phyloP scores from a whole-genome alignment of 148 eudicot genomes.

The Camellia japonica region DNA sequence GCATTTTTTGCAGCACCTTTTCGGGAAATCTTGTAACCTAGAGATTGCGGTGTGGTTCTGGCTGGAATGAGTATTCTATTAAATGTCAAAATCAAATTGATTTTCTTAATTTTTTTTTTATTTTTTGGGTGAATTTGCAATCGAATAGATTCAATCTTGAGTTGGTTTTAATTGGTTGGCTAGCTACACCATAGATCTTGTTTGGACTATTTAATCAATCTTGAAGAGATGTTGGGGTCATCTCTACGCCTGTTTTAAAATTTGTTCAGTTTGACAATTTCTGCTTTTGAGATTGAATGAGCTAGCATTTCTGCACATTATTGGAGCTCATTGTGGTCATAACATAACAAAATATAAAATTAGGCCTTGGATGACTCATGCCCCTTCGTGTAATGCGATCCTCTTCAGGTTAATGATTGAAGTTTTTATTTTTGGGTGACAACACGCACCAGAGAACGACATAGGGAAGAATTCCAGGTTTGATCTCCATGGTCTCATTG shows the following conservation, averaged over 20 bases:
- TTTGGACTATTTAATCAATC: conserved; percentile 5
- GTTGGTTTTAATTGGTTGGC: conserved; percentile 12
- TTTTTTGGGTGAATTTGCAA: too few relatives aligned
- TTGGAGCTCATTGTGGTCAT: not conserved
- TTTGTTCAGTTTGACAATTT: conserved; percentile 12
- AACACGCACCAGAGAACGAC: conserved; percentile 89
- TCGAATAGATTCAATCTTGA: not conserved
- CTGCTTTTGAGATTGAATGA: not conserved
- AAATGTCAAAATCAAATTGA: not conserved
- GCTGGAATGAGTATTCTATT: not conserved
- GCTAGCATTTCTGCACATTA: not conserved
- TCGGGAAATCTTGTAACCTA: not conserved
- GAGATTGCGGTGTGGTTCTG: not conserved
- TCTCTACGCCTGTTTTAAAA: not conserved
- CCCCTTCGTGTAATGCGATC: not conserved
- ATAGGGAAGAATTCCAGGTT: conserved; percentile 98
- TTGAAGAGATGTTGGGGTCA: not conserved
- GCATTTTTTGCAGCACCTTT: not conserved
- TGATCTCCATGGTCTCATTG: conserved; percentile 10
- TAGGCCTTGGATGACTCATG: not conserved
- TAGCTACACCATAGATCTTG: not conserved
- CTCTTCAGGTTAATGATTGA: conserved; percentile 16
- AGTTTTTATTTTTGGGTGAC: conserved; percentile 19
- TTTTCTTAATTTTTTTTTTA: not conserved
- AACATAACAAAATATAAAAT: not conserved